Base-by-base conservation (phyloP, 345 rosid genomes). In the Syzygium aqueum region DNA sequence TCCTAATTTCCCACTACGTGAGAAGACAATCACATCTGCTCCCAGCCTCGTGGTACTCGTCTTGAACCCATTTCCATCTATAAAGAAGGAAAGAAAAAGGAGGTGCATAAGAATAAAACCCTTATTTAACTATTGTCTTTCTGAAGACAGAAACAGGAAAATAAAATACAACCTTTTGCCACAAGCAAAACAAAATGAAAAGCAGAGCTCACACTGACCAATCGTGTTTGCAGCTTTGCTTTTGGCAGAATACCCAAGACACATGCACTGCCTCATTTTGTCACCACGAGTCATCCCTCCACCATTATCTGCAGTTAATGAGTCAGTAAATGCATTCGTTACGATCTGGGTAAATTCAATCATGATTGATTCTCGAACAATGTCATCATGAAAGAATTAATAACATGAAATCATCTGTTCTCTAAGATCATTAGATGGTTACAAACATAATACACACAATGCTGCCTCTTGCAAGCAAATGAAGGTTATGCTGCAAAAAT, bases 41-140 rank as follows among this genome's bases (percentile, higher is more conserved):
- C 99, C 98, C 77, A 96, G 95, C 90, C 97, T 95, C 99, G 95
- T 96, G 15, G 96, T 93, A 87, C 98, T 94, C 23, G 98, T 95
- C 88, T 96, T 96, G 83, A 96, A 94, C 25, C 99, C 98, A 91
- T 96, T 96, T 73, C 99, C 98, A 92, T 95, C 97, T 96, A 90
- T 57, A 86, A 53, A 73, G 59, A 53, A 51, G 28, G 54, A 16
- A 77, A 77, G 50, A 49, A 33, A 43, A 13, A 33, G 78, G 78
- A 51, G 37, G 33, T n/a, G 57, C 61, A 52, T 67, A 67, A 33
- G 78, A 17, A 67, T 67, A 67, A 30, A 65, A 67, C 22, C 78
- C 25, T 30, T 65, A 1, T 4, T 17, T 33, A 33, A 67, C 13
- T 33, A 17, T 53, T 51, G 57, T 51, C 46, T 67, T 23, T 22